Percentiles rank a stretch among this genome's conserved stretches.
phyloP scores from a whole-genome alignment of 805 yeast genomes.

The Zygoascus biomembranicola region DNA sequence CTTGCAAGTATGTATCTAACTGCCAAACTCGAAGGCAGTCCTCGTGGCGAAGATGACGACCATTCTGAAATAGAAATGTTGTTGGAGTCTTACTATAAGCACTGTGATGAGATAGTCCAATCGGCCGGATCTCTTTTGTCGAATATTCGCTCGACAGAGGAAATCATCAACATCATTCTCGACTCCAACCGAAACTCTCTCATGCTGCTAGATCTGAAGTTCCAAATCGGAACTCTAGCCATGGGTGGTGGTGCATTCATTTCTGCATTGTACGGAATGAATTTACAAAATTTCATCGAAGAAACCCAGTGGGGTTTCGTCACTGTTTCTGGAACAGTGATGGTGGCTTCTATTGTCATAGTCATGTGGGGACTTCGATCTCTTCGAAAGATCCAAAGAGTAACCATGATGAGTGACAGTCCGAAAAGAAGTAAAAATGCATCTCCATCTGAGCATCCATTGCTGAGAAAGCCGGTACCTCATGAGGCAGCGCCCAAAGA shows the following conservation, averaged over 20 bases:
- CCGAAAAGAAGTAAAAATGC: background rate
- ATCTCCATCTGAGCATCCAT: background rate
- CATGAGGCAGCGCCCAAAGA: background rate
- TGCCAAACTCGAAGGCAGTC: constrained; percentile 41
- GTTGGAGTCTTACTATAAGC: constrained; percentile 82
- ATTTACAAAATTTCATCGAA: constrained; percentile 84
- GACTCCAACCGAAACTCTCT: constrained; percentile 92
- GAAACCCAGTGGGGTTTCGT: constrained; percentile 66
- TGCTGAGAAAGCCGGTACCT: background rate
- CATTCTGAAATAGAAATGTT: constrained; percentile 84
- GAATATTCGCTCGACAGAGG: constrained; percentile 91
- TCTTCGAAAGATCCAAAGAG: constrained; percentile 57
- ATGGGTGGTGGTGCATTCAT: constrained; percentile 72
- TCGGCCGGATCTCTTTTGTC: constrained; percentile 66
- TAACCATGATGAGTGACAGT: constrained; percentile 45
- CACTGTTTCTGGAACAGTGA: constrained; percentile 39
- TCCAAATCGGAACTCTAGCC: constrained; percentile 75
- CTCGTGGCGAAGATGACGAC: constrained; percentile 37
- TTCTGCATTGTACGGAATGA: constrained; percentile 94
- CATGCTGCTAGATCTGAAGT: constrained; percentile 77
- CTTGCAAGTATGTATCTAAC: constrained; percentile 73
- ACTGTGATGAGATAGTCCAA: constrained; percentile 91
- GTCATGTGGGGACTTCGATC: constrained; percentile 48
- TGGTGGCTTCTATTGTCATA: constrained; percentile 38
- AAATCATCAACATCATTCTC: constrained; percentile 82